Conservation (phyloP, 2,329 filamentous ascomycete species). For the Pestalotiopsis sp. region DNA sequence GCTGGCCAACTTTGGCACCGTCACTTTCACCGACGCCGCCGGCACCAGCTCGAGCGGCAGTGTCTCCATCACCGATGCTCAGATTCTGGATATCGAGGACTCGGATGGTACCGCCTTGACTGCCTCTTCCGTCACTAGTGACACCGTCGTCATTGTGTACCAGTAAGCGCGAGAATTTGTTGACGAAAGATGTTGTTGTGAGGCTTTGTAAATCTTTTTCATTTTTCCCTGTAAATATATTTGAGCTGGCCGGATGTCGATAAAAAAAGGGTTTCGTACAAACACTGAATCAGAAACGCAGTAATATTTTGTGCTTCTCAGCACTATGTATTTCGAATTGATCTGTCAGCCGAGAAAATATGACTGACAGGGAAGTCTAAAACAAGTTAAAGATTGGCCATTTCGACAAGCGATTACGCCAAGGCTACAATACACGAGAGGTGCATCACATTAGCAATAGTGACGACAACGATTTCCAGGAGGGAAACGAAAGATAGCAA, state of each 20-base stretch:
- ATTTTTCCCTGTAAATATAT: not conserved
- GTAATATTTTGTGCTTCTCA: no score
- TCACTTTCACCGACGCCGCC: constrained; percentile 4
- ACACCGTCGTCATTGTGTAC: constrained; percentile 8
- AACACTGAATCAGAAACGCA: no score
- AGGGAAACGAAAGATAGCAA: not conserved
- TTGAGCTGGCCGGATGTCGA: no score
- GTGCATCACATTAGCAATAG: not conserved
- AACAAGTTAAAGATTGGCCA: no score
- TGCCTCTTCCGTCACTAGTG: not conserved
- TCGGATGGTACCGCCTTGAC: constrained; percentile 25
- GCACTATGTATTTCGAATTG: no score
- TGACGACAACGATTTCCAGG: not conserved
- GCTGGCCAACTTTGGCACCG: constrained; percentile 6
- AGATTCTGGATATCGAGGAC: constrained; percentile 51
- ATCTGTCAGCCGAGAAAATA: no score
- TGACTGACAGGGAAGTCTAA: no score
- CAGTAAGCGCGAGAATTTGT: not conserved
- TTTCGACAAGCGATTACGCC: not conserved
- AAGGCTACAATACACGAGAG: not conserved
- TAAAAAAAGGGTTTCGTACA: no score
- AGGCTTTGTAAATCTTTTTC: not conserved
- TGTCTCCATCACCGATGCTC: constrained; percentile 36
- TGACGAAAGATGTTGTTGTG: not conserved
- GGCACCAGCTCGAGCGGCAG: not conserved